Evolutionary conservation across 129 eudicot species (phyloP).

Genomic region (Kitagawia praeruptora): DNA sequence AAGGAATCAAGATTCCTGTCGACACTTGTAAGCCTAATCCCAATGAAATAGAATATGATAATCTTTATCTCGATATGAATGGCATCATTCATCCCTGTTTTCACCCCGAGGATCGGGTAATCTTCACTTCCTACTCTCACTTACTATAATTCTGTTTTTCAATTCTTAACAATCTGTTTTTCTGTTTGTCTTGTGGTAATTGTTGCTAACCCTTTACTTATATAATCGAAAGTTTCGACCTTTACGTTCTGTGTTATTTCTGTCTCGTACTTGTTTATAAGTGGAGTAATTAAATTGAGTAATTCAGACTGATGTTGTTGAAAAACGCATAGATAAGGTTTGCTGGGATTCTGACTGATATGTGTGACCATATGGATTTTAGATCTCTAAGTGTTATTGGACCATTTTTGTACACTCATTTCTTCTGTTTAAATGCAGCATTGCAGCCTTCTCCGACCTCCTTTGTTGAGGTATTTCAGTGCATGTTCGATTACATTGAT

Average conservation of each 20-base stretch:
- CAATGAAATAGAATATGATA: constrained; percentile 31
- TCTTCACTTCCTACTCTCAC: not conserved
- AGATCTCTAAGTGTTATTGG: not conserved
- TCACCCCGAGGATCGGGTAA: constrained; percentile 35
- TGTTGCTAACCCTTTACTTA: not conserved
- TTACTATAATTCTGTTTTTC: too few relatives aligned
- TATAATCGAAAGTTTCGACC: too few relatives aligned
- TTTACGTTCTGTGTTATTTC: too few relatives aligned
- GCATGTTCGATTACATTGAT: constrained; percentile 50
- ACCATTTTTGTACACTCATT: not conserved
- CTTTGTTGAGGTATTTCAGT: constrained; percentile 21
- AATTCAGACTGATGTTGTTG: not conserved
- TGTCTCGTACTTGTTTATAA: too few relatives aligned
- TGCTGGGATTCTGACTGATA: not conserved
- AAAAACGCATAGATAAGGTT: too few relatives aligned
- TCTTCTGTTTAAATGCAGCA: not conserved
- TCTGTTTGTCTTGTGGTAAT: not conserved
- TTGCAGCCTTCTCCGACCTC: constrained; percentile 23
- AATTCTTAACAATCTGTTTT: not conserved
- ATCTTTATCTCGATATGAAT: constrained; percentile 44
- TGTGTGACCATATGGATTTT: not conserved
- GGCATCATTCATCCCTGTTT: constrained; percentile 48
- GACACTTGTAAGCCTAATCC: constrained; percentile 40
- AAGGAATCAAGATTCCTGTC: constrained; percentile 26
- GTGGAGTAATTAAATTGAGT: not conserved